Conservation (phyloP, 2,329 filamentous ascomycete species). For the Arachnomyces sp. region DNA sequence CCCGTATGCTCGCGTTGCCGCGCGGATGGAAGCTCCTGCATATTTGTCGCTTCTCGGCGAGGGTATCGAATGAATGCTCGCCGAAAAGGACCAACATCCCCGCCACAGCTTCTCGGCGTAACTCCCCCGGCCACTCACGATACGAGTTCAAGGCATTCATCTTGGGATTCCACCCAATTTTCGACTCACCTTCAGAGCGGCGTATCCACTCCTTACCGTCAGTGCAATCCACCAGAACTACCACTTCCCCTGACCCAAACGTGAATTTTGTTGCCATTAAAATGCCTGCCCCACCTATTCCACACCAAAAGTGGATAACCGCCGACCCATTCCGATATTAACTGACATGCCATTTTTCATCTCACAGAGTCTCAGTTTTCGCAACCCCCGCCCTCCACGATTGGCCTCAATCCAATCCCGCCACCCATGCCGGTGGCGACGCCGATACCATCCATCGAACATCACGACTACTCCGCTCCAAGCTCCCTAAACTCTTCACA, state of each 20-base stretch:
- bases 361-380: neutral
- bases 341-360: too few species aligned
- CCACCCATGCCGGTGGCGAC: neutral
- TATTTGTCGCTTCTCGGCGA: constrained; percentile 5
- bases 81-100: neutral
- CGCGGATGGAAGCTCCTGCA: constrained; percentile 1
- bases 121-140: neutral
- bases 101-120: neutral
- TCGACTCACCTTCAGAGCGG: neutral
- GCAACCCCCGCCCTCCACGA: constrained; percentile 1
- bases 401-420: neutral
- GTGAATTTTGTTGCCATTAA: neutral
- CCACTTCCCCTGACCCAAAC: neutral
- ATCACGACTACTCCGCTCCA: constrained; percentile 1
- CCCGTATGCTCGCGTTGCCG: constrained; percentile 7
- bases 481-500: neutral
- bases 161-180: constrained; percentile 1
- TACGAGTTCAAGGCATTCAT: neutral
- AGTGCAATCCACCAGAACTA: neutral
- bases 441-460: neutral
- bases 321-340: too few species aligned
- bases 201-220: neutral
- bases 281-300: neutral
- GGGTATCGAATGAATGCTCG: constrained; percentile 3
- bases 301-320: neutral